Evolutionary conservation across 2,329 filamentous ascomycete species (phyloP).

Genomic region (Aureobasidium sp.): DNA sequence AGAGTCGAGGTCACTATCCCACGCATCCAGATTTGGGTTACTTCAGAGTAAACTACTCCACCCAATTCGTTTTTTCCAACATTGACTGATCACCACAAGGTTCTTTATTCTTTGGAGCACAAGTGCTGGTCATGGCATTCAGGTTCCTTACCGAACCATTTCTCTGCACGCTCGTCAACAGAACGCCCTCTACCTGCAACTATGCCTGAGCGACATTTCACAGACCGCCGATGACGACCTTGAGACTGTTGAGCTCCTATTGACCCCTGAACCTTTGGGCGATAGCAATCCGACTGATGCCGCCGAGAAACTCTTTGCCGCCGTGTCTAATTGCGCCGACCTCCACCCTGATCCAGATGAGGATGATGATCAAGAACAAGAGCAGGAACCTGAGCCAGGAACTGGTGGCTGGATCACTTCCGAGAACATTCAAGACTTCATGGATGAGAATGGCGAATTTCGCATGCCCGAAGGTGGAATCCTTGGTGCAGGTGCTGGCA

Average conservation of each 20-base stretch:
- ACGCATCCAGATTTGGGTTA: slow-evolving; percentile 43
- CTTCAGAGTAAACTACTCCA: slow-evolving; percentile 33
- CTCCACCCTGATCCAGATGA: slow-evolving; percentile 62
- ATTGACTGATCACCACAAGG: slow-evolving; percentile 26
- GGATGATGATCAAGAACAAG: slow-evolving; percentile 49
- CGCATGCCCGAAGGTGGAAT: slow-evolving; percentile 56
- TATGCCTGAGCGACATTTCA: slow-evolving; percentile 54
- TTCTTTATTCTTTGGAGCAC: slow-evolving; percentile 59
- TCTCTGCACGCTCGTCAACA: slow-evolving; percentile 68
- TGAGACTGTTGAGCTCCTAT: slow-evolving; percentile 59
- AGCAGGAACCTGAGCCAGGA: slow-evolving; percentile 56
- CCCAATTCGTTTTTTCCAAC: background rate
- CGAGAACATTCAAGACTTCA: slow-evolving; percentile 80
- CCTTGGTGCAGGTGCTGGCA: slow-evolving; percentile 26
- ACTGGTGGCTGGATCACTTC: slow-evolving; percentile 83
- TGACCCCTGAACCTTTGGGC: slow-evolving; percentile 44
- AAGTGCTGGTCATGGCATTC: slow-evolving; percentile 51
- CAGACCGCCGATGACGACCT: slow-evolving; percentile 56
- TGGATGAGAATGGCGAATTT: slow-evolving; percentile 76
- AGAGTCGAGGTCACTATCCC: slow-evolving; percentile 25
- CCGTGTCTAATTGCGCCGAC: slow-evolving; percentile 68
- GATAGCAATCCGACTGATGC: slow-evolving; percentile 21
- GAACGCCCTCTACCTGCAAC: slow-evolving; percentile 57
- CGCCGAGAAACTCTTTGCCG: slow-evolving; percentile 54
- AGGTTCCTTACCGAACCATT: slow-evolving; percentile 67